These are phyloP conservation scores for Gossypium lobatum DNA, from an alignment of 441 rosid species.

Conservation along the genomic window DNA sequence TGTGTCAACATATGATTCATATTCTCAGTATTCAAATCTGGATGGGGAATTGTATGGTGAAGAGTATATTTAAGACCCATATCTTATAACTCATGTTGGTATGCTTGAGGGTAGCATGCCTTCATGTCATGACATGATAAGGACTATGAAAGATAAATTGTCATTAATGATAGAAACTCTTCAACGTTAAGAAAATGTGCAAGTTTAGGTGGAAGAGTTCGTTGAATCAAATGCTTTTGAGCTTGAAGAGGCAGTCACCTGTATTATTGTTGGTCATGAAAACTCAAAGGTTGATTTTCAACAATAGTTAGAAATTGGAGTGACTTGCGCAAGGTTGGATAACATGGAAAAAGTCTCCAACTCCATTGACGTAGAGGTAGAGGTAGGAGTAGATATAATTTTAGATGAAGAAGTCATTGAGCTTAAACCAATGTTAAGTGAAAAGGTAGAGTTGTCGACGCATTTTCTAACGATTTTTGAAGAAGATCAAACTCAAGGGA, in stretches of 20 bases:
- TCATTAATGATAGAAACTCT: background rate
- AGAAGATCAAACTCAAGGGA: no score
- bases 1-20: no score
- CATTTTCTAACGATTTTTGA: background rate
- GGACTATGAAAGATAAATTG: background rate
- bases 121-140: background rate
- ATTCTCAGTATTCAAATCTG: background rate
- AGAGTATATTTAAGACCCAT: background rate
- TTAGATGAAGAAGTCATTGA: background rate
- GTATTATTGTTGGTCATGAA: background rate
- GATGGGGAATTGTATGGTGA: background rate
- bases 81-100: background rate
- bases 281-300: background rate
- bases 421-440: background rate
- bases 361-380: background rate
- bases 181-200: background rate
- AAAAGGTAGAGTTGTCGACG: background rate
- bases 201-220: background rate
- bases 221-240: background rate
- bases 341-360: background rate
- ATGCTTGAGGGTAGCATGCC: background rate
- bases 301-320: background rate
- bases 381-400: no score
- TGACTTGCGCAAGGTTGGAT: background rate
- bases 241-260: background rate